These are phyloP conservation scores for Salix exigua DNA, from an alignment of 345 rosid species.

Conservation along the genomic window DNA sequence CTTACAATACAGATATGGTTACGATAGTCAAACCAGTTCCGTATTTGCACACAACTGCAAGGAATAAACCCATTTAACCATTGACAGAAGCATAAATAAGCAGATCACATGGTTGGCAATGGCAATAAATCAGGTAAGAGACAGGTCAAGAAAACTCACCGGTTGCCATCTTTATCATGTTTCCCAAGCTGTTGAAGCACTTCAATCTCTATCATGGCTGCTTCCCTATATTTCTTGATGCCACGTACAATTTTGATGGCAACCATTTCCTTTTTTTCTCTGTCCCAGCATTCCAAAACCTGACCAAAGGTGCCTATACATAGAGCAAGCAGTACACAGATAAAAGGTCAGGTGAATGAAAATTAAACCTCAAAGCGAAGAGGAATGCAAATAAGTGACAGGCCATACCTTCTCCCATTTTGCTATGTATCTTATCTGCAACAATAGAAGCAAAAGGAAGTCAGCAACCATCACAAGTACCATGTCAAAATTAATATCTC, in stretches of 20 bases:
- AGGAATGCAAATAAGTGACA: not conserved
- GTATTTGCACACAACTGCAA: conserved; percentile 99
- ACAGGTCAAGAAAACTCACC: conserved; percentile 46
- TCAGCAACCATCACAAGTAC: not conserved
- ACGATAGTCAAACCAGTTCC: conserved; percentile 99
- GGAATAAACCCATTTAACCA: conserved; percentile 81
- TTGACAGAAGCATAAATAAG: conserved; percentile 20
- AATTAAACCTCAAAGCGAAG: not conserved
- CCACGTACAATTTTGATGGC: conserved; percentile 89
- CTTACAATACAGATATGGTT: conserved; percentile 99
- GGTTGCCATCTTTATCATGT: conserved; percentile 76
- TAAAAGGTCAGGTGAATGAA: conserved; percentile 8
- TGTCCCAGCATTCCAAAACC: conserved; percentile 91
- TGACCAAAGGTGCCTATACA: conserved; percentile 80
- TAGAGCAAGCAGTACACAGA: not conserved
- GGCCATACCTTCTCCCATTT: conserved; percentile 83
- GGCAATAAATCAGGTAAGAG: conserved; percentile 5
- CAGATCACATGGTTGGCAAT: conserved; percentile 10
- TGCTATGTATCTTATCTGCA: conserved; percentile 79
- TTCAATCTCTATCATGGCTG: conserved; percentile 89
- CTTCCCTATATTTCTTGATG: conserved; percentile 80
- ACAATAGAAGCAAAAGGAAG: not conserved
- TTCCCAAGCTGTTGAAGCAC: conserved; percentile 79
- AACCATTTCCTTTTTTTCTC: conserved; percentile 82
- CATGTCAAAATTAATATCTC: not conserved